phyloP scores from a whole-genome alignment of 1,284 basidiomycete species.

The Trametes polyzona region DNA sequence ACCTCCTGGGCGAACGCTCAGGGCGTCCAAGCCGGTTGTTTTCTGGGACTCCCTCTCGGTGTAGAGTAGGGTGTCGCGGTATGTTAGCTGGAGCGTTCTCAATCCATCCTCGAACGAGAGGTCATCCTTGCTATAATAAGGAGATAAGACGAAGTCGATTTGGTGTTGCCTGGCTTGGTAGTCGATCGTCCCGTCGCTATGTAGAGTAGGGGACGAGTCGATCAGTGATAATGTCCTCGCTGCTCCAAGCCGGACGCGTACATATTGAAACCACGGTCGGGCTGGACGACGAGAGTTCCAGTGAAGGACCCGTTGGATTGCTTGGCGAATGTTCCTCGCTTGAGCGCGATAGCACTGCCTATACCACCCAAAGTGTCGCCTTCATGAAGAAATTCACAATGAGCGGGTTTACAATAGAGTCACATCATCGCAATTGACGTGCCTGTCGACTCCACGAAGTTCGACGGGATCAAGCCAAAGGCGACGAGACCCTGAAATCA shows the following conservation, averaged over 20 bases:
- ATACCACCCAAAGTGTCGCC: conserved; percentile 44
- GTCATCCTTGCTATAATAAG: conserved; percentile 52
- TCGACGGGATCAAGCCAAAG: conserved; percentile 43
- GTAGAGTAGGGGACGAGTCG: neutral
- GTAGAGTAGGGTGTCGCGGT: conserved; percentile 58
- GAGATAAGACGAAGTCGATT: conserved; percentile 61
- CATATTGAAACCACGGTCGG: conserved; percentile 53
- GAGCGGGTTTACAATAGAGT: neutral
- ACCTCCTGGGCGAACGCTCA: conserved; percentile 47
- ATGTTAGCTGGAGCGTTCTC: conserved; percentile 56
- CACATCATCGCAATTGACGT: neutral
- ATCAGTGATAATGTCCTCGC: too few relatives aligned
- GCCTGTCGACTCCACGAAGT: conserved; percentile 43
- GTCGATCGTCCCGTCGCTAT: conserved; percentile 56
- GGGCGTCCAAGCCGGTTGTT: conserved; percentile 68
- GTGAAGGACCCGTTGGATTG: conserved; percentile 39
- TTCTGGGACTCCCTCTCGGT: conserved; percentile 52
- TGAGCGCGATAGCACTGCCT: conserved; percentile 42
- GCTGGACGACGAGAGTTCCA: conserved; percentile 49
- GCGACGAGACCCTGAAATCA: conserved; percentile 39
- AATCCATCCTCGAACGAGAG: conserved; percentile 56
- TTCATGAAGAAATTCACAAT: neutral
- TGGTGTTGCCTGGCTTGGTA: conserved; percentile 62
- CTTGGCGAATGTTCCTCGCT: conserved; percentile 34
- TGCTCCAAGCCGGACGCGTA: conserved; percentile 19